phyloP scores from a whole-genome alignment of 2,329 filamentous ascomycete genomes.

The Colletotrichum brevisporum region DNA sequence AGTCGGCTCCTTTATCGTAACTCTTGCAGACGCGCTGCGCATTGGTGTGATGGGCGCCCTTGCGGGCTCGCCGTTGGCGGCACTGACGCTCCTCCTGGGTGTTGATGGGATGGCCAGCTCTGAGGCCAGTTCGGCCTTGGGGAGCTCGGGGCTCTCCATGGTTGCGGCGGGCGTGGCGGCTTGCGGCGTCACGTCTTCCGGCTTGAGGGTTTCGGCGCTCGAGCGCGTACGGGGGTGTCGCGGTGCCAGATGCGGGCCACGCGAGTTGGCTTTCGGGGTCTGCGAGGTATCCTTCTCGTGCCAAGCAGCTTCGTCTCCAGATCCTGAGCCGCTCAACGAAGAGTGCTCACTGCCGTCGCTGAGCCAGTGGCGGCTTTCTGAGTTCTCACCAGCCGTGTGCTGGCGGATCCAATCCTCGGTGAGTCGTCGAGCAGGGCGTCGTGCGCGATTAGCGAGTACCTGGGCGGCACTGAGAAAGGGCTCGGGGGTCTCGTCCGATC shows the following conservation, averaged over 20 bases:
- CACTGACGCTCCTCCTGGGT: conserved; percentile 49
- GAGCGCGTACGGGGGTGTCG: conserved; percentile 62
- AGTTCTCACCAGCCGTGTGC: conserved; percentile 77
- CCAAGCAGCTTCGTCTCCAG: conserved; percentile 63
- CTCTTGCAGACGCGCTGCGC: conserved; percentile 51
- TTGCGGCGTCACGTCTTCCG: conserved; percentile 43
- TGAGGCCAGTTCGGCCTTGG: conserved; percentile 31
- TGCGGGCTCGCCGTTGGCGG: conserved; percentile 46
- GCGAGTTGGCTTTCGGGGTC: conserved; percentile 61
- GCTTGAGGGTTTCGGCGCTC: conserved; percentile 70
- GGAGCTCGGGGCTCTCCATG: conserved; percentile 39
- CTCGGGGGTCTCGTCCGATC: conserved; percentile 52
- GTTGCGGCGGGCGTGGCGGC: conserved; percentile 9
- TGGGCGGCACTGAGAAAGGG: conserved; percentile 64
- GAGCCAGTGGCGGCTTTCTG: conserved; percentile 58
- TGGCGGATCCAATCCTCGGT: conserved; percentile 91
- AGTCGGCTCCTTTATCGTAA: conserved; percentile 54
- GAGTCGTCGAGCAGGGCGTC: conserved; percentile 73
- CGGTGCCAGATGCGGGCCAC: conserved; percentile 47
- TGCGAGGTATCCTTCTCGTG: conserved; percentile 62
- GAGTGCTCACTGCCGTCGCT: conserved; percentile 74
- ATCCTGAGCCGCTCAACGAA: conserved; percentile 78
- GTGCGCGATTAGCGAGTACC: conserved; percentile 74
- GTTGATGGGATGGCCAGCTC: conserved; percentile 44
- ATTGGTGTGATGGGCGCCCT: conserved; percentile 52